Conservation (phyloP, 2,329 filamentous ascomycete genomes). For the Monilinia laxa region DNA sequence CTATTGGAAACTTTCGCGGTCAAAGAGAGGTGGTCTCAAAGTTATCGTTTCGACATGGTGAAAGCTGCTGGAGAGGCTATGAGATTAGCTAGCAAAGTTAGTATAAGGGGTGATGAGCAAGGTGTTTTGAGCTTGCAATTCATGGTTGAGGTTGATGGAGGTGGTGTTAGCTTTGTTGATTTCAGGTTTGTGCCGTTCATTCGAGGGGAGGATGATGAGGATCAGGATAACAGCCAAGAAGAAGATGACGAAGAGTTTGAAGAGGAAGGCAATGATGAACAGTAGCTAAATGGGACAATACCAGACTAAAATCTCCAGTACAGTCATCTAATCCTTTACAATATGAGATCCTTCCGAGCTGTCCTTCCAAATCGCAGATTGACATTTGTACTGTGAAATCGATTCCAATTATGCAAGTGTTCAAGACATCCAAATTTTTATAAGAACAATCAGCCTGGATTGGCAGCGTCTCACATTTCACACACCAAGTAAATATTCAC, state of each 20-base stretch:
- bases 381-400: neutral
- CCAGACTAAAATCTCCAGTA: neutral
- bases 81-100: conserved; percentile 88
- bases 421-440: too few relatives aligned
- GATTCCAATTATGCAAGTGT: neutral
- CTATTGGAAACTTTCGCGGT: conserved; percentile 76
- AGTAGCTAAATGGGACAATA: neutral
- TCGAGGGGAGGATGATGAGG: conserved; percentile 55
- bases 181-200: conserved; percentile 78
- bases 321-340: too few relatives aligned
- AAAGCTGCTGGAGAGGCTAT: conserved; percentile 89
- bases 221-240: conserved; percentile 46
- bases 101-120: conserved; percentile 80
- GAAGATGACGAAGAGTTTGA: conserved; percentile 39
- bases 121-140: conserved; percentile 94
- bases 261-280: conserved; percentile 11
- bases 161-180: conserved; percentile 71
- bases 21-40: conserved; percentile 59
- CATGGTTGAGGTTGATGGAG: conserved; percentile 83
- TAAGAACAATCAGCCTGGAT: neutral
- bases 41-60: conserved; percentile 84
- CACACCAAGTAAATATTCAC: neutral
- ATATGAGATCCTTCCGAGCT: neutral
- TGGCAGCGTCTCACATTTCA: too few relatives aligned
- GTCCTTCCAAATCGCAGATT: neutral